Percentiles rank a stretch among this genome's conserved stretches.
Conservation (phyloP, 2,329 filamentous ascomycete genomes). For the Penicillium glabrum region DNA sequence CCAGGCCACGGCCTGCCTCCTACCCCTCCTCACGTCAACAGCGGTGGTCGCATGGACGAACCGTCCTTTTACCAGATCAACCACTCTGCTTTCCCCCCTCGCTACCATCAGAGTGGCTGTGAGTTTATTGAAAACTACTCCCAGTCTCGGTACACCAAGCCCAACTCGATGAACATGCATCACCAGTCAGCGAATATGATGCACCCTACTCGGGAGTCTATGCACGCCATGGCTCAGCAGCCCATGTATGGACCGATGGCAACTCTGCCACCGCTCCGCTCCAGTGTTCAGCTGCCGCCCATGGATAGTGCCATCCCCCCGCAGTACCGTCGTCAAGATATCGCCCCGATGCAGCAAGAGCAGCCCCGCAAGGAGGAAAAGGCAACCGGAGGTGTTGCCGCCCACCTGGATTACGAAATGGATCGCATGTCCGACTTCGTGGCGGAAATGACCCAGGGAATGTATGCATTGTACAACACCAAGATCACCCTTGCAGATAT, state of each 20-base stretch:
- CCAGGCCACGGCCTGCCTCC: slow-evolving; percentile 44
- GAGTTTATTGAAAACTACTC: slow-evolving; percentile 49
- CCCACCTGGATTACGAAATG: slow-evolving; percentile 95
- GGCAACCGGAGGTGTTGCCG: slow-evolving; percentile 81
- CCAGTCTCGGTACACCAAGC: slow-evolving; percentile 41
- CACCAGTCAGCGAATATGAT: slow-evolving; percentile 29
- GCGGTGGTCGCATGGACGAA: slow-evolving; percentile 40
- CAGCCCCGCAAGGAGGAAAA: slow-evolving; percentile 60
- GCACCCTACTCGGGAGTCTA: slow-evolving; percentile 33
- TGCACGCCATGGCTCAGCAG: slow-evolving; percentile 33
- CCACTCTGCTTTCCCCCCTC: slow-evolving; percentile 41
- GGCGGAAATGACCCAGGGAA: slow-evolving; percentile 78
- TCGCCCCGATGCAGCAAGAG: slow-evolving; percentile 33
- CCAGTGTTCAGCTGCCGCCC: slow-evolving; percentile 39
- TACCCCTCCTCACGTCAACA: slow-evolving; percentile 42
- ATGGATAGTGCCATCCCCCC: slow-evolving; percentile 43
- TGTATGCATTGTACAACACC: slow-evolving; percentile 62
- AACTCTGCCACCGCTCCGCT: slow-evolving; percentile 42
- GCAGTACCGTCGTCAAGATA: slow-evolving; percentile 44
- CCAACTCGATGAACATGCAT: slow-evolving; percentile 35
- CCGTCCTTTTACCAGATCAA: slow-evolving; percentile 40
- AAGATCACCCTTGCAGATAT: slow-evolving; percentile 60
- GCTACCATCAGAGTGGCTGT: slow-evolving; percentile 44
- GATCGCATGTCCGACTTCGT: slow-evolving; percentile 95
- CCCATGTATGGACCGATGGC: slow-evolving; percentile 37